A percentile compares a stretch with the other conserved stretches of the same genome.
Evolutionary conservation across 208 protist species (phyloP).

Genomic region (Trypanosoma theileri): DNA sequence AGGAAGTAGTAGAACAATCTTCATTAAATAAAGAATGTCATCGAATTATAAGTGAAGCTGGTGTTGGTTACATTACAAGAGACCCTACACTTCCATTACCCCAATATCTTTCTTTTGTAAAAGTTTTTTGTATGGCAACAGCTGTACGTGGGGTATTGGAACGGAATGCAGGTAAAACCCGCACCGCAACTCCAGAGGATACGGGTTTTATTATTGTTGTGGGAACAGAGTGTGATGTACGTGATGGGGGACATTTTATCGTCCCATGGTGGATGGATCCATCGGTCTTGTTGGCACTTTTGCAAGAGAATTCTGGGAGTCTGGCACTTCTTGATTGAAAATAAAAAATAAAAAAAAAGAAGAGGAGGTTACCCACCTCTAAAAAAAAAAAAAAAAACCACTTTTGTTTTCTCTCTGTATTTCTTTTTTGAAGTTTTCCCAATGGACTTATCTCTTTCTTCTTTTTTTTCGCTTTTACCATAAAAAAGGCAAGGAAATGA

Average conservation of each 20-base stretch:
- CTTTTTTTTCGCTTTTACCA: no score
- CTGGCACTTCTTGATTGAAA: no score
- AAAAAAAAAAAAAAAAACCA: no score
- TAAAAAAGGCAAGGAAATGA: no score
- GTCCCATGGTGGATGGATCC: constrained; percentile 86
- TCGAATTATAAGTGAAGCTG: constrained; percentile 42
- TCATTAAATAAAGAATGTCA: constrained; percentile 59
- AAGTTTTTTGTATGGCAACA: constrained; percentile 49
- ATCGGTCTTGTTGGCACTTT: constrained; percentile 52
- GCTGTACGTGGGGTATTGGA: constrained; percentile 60
- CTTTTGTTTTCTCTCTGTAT: no score
- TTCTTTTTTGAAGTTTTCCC: no score
- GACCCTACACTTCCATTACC: constrained; percentile 68
- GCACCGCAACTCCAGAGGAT: constrained; percentile 32
- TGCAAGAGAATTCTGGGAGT: constrained; percentile 21
- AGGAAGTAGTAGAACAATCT: constrained; percentile 80
- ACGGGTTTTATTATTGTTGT: constrained; percentile 67
- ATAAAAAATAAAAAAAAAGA: no score
- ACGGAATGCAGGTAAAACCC: neutral
- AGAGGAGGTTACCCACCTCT: no score
- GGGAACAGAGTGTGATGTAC: constrained; percentile 64
- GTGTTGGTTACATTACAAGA: constrained; percentile 71
- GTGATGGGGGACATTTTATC: constrained; percentile 71
- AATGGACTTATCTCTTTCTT: no score
- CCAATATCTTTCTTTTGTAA: constrained; percentile 77